Percentiles rank a stretch among this genome's conserved stretches.
Evolutionary conservation across 1,139 yeast species (phyloP).

Genomic region (Spencermartinsiella ligniputridi): DNA sequence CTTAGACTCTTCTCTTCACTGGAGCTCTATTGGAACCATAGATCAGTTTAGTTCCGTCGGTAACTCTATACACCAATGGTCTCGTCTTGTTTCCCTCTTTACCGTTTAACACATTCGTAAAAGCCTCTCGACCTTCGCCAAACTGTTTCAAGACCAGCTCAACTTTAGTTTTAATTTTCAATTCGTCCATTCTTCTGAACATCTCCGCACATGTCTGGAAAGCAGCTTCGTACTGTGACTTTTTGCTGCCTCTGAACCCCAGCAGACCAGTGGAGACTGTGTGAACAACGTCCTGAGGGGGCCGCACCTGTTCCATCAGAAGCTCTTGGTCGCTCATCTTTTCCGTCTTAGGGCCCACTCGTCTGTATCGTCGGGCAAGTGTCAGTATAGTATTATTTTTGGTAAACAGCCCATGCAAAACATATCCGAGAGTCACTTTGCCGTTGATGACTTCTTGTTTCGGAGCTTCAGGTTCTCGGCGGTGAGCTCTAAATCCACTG

Average conservation of each 20-base stretch:
- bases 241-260: conserved; percentile 43
- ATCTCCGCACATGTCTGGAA: conserved; percentile 76
- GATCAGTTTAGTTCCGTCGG: conserved; percentile 76
- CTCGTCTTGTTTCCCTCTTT: conserved; percentile 77
- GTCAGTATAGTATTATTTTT: conserved; percentile 82
- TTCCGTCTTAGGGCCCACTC: conserved; percentile 40
- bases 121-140: conserved; percentile 89
- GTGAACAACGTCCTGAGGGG: conserved; percentile 71
- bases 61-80: conserved; percentile 58
- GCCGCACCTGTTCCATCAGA: conserved; percentile 70
- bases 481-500: neutral
- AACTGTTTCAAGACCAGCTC: conserved; percentile 77
- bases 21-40: conserved; percentile 93
- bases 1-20: conserved; percentile 72
- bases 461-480: neutral
- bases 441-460: conserved; percentile 16
- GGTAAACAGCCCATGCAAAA: conserved; percentile 70
- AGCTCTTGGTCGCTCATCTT: conserved; percentile 58
- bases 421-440: conserved; percentile 48
- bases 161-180: conserved; percentile 38
- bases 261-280: conserved; percentile 45
- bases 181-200: conserved; percentile 62
- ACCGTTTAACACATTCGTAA: conserved; percentile 78
- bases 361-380: conserved; percentile 57
- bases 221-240: conserved; percentile 94